Percentiles rank a stretch among this genome's conserved stretches.
Evolutionary conservation across 78 protist species (phyloP).

Genomic region (Dictyostelium intermedium): DNA sequence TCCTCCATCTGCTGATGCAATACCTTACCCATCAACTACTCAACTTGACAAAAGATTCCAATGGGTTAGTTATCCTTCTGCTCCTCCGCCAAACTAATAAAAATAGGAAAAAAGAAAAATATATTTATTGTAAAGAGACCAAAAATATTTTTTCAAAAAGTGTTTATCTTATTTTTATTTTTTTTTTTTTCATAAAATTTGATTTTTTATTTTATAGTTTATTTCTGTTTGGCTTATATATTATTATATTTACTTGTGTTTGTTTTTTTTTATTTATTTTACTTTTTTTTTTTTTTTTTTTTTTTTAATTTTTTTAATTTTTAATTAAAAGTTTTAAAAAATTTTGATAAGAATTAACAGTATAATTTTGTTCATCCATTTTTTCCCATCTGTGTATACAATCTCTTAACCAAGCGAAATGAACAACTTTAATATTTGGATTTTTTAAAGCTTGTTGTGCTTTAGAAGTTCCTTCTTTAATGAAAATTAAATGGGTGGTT

Average conservation of each 20-base stretch:
- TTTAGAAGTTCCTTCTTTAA: conserved; percentile 72
- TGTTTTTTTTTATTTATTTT: background rate
- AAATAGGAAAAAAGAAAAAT: background rate
- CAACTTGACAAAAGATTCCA: conserved; percentile 24
- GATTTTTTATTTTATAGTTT: background rate
- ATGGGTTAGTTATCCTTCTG: conserved; percentile 36
- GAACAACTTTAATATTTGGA: conserved; percentile 66
- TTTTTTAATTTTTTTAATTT: background rate
- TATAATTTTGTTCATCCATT: conserved; percentile 55
- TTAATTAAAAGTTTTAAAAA: background rate
- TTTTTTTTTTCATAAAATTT: background rate
- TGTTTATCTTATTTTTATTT: background rate
- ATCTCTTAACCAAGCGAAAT: conserved; percentile 64
- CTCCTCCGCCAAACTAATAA: background rate
- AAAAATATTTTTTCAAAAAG: background rate
- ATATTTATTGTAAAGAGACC: background rate
- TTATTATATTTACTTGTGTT: no score
- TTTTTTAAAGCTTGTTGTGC: conserved; percentile 47
- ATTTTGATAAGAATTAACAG: conserved; percentile 10
- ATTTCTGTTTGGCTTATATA: background rate
- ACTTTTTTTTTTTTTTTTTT: no score
- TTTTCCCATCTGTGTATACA: conserved; percentile 62
- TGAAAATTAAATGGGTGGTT: conserved; percentile 63
- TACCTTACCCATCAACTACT: conserved; percentile 7
- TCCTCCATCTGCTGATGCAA: conserved; percentile 20